Conservation (phyloP, 169 alveolate species). For the Plasmodium gonderi region DNA sequence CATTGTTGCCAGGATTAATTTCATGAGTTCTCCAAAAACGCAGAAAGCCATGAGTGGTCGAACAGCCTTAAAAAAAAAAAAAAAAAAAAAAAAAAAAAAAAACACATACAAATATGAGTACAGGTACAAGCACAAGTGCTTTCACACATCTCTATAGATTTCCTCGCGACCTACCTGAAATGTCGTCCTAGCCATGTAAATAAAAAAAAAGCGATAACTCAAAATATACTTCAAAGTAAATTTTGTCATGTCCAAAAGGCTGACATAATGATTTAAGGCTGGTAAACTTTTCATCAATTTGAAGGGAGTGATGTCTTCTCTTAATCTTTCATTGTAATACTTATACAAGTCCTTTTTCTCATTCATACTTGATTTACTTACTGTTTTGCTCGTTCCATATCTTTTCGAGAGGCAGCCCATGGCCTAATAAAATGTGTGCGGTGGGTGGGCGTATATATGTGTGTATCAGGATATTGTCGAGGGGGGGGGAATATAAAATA, state of each 20-base stretch:
- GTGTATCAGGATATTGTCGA: background rate
- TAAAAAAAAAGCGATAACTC: constrained; percentile 87
- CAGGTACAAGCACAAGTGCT: background rate
- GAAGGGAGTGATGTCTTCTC: constrained; percentile 38
- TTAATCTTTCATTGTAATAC: constrained; percentile 34
- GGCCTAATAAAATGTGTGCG: background rate
- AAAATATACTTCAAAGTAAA: constrained; percentile 85
- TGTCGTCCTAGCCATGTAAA: constrained; percentile 91
- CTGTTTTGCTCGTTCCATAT: constrained; percentile 4
- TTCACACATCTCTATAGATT: background rate
- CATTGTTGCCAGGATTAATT: constrained; percentile 87
- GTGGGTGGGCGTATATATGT: background rate
- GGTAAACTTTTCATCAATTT: constrained; percentile 55
- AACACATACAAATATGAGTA: background rate
- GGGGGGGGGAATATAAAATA: background rate
- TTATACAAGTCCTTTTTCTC: constrained; percentile 40
- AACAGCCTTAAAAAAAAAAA: constrained; percentile 82
- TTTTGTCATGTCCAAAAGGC: constrained; percentile 81
- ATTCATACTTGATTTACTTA: background rate
- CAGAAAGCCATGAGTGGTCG: constrained; percentile 91
- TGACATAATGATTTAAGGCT: constrained; percentile 72
- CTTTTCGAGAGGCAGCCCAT: constrained; percentile 19
- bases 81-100: background rate
- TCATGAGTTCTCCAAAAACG: constrained; percentile 90
- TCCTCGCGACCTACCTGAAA: constrained; percentile 83